These are phyloP conservation scores for Eutrema yunnanense DNA, from an alignment of 345 rosid genomes.

Conservation along the genomic window DNA sequence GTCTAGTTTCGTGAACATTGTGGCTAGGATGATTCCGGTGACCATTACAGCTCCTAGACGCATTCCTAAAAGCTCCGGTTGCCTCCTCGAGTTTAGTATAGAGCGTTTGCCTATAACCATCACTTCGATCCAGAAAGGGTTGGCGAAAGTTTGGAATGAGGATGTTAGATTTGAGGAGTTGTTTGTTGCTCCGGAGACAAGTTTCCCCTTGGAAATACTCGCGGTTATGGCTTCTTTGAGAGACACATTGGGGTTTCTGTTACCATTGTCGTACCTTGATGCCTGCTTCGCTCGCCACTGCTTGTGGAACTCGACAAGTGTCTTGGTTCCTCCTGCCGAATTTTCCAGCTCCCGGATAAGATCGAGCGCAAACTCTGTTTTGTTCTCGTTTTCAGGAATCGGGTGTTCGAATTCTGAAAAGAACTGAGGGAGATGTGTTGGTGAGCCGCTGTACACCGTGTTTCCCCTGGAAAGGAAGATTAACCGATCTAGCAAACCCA, in stretches of 20 bases:
- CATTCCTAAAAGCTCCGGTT: slow-evolving; percentile 76
- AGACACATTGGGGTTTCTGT: slow-evolving; percentile 30
- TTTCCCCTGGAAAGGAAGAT: slow-evolving; percentile 80
- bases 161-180: slow-evolving; percentile 32
- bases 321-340: slow-evolving; percentile 55
- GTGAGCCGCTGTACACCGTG: slow-evolving; percentile 69
- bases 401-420: slow-evolving; percentile 77
- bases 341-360: slow-evolving; percentile 82
- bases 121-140: slow-evolving; percentile 81
- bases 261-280: background rate
- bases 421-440: slow-evolving; percentile 47
- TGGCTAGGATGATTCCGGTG: slow-evolving; percentile 82
- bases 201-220: slow-evolving; percentile 73
- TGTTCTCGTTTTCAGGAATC: slow-evolving; percentile 78
- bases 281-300: slow-evolving; percentile 42
- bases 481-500: slow-evolving; percentile 63
- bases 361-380: slow-evolving; percentile 81
- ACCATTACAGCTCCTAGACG: slow-evolving; percentile 72
- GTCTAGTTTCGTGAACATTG: slow-evolving; percentile 75
- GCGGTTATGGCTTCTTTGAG: slow-evolving; percentile 77
- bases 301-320: slow-evolving; percentile 70
- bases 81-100: slow-evolving; percentile 60
- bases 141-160: slow-evolving; percentile 70
- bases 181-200: slow-evolving; percentile 61
- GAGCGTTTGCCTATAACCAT: slow-evolving; percentile 64